Conservation (phyloP, 202 grass and related monocot species). For the Zoysia matrella region DNA sequence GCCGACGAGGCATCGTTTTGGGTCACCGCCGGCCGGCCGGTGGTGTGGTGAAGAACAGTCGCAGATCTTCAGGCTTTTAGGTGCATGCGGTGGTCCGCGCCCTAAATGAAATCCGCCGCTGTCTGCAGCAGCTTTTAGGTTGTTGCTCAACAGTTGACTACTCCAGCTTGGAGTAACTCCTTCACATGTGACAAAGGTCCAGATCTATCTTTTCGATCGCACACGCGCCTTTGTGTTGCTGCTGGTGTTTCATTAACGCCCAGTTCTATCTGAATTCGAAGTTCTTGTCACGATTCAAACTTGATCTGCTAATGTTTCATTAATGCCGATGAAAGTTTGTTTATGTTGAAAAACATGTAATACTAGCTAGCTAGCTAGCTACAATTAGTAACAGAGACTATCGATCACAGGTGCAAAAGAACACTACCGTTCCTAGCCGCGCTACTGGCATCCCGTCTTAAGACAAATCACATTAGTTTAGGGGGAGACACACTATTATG, state of each 20-base stretch:
- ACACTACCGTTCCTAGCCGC: conserved; percentile 40
- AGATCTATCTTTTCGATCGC: background rate
- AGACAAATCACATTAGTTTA: conserved; percentile 21
- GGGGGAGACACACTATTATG: background rate
- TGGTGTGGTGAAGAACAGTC: conserved; percentile 33
- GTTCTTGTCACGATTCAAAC: background rate
- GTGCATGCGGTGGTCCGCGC: background rate
- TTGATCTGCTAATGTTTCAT: background rate
- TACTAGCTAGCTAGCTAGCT: background rate
- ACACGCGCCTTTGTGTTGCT: background rate
- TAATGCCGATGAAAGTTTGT: too few relatives aligned
- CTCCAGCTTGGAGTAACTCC: background rate
- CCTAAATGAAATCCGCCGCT: background rate
- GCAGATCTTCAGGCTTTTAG: conserved; percentile 16
- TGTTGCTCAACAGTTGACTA: conserved; percentile 9
- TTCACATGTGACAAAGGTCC: background rate
- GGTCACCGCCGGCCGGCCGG: background rate
- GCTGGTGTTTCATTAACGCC: too few relatives aligned
- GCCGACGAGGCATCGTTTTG: conserved; percentile 12
- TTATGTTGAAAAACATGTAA: too few relatives aligned
- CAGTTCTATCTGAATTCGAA: background rate
- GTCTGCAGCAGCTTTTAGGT: background rate
- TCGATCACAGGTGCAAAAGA: conserved; percentile 18
- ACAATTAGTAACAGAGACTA: conserved; percentile 3
- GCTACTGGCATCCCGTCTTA: conserved; percentile 37